Conservation (phyloP, 305 asterid species). For the Rubia tinctorum region DNA sequence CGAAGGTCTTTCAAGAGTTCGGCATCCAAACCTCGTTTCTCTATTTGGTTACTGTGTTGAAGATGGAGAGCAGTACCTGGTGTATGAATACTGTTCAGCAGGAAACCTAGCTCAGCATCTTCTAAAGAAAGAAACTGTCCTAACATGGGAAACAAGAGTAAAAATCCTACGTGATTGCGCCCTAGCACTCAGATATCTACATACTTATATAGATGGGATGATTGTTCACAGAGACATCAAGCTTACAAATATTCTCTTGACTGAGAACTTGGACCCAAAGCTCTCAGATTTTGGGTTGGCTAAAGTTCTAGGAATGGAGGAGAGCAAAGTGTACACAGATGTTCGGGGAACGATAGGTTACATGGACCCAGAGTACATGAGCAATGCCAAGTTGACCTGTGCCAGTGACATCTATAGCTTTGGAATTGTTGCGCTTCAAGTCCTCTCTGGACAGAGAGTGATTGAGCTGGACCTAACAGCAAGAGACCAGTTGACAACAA, state of each 20-base stretch:
- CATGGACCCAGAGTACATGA: conserved; percentile 94
- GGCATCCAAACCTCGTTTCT: conserved; percentile 72
- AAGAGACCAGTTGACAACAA: conserved; percentile 78
- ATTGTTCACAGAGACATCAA: conserved; percentile 86
- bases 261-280: conserved; percentile 57
- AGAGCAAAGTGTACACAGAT: conserved; percentile 77
- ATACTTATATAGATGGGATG: conserved; percentile 59
- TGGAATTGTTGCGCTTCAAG: conserved; percentile 75
- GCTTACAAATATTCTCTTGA: conserved; percentile 81
- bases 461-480: conserved; percentile 74
- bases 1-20: conserved; percentile 62
- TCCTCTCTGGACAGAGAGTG: conserved; percentile 73
- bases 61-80: conserved; percentile 67
- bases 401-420: conserved; percentile 87
- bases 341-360: conserved; percentile 83
- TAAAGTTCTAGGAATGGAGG: conserved; percentile 67
- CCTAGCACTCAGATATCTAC: conserved; percentile 69
- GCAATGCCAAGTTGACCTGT: conserved; percentile 75
- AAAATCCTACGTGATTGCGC: conserved; percentile 70
- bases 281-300: conserved; percentile 85
- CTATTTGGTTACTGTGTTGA: conserved; percentile 74
- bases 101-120: conserved; percentile 78
- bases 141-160: conserved; percentile 69
- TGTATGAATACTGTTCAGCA: conserved; percentile 61
- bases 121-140: conserved; percentile 43